phyloP scores from a whole-genome alignment of 1,139 yeast genomes.

The Cylindricascospora bacillispora region DNA sequence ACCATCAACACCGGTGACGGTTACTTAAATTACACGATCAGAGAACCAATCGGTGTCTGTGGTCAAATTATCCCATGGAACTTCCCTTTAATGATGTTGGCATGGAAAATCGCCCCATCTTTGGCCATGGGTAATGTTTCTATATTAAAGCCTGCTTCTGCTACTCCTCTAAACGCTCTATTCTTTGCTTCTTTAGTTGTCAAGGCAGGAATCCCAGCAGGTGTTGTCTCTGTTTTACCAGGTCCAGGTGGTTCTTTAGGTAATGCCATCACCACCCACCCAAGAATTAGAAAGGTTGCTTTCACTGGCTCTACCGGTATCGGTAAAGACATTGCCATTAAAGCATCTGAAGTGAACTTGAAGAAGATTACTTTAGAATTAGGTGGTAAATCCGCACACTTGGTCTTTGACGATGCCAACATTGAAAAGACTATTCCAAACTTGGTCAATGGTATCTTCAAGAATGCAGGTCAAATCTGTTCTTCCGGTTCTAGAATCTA shows the following conservation, averaged over 20 bases:
- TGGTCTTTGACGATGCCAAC: constrained; percentile 64
- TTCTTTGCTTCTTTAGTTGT: constrained; percentile 47
- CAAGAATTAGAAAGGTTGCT: constrained; percentile 61
- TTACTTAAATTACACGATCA: constrained; percentile 48
- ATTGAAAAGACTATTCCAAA: constrained; percentile 48
- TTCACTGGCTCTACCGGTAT: constrained; percentile 75
- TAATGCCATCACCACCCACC: constrained; percentile 56
- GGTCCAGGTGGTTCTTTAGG: constrained; percentile 71
- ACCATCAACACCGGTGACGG: constrained; percentile 49
- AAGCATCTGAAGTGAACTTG: constrained; percentile 53
- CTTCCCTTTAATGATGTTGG: constrained; percentile 68
- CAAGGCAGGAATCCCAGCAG: constrained; percentile 69
- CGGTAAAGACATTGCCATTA: constrained; percentile 58
- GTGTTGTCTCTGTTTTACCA: constrained; percentile 64
- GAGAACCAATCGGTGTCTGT: constrained; percentile 77
- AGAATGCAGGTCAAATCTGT: constrained; percentile 80
- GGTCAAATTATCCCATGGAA: constrained; percentile 91
- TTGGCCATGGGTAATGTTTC: constrained; percentile 69
- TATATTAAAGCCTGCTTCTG: constrained; percentile 64
- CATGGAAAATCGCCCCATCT: constrained; percentile 78
- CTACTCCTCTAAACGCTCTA: constrained; percentile 68
- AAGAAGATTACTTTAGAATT: constrained; percentile 75
- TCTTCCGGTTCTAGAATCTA: constrained; percentile 77
- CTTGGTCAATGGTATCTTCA: constrained; percentile 50
- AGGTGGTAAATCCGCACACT: constrained; percentile 78